Conservation (phyloP, 2,329 filamentous ascomycete genomes). For the Sporothrix mexicana region DNA sequence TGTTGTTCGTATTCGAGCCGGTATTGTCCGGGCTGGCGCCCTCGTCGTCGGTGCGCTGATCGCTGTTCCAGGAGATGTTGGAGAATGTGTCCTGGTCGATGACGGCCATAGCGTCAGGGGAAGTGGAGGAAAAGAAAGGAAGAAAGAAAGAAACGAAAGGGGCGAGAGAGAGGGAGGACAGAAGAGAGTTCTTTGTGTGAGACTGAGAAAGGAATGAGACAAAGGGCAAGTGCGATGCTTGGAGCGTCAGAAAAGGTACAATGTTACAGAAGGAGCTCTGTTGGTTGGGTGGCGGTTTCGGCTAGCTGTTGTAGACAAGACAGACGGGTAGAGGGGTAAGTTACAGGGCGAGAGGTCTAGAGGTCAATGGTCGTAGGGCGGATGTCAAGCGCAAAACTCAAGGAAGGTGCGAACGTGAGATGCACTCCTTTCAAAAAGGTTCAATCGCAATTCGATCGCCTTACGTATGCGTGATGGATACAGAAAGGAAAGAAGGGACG, state of each 20-base stretch:
- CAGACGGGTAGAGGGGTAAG: constrained; percentile 21
- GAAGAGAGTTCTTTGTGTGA: background rate
- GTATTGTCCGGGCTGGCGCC: constrained; percentile 45
- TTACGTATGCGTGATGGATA: background rate
- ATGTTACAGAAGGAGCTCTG: constrained; percentile 8
- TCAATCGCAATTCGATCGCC: background rate
- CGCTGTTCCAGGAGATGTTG: constrained; percentile 77
- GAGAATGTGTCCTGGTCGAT: constrained; percentile 75
- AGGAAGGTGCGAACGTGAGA: constrained; percentile 16
- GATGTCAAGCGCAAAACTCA: background rate
- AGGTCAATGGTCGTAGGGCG: background rate
- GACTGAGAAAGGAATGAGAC: constrained; percentile 16
- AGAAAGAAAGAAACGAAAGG: constrained; percentile 28
- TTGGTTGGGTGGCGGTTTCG: constrained; percentile 26
- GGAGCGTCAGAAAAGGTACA: constrained; percentile 8
- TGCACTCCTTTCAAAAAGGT: background rate
- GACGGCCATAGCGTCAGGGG: constrained; percentile 49
- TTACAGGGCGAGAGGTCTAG: background rate
- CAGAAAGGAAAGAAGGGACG: no score
- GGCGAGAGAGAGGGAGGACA: background rate
- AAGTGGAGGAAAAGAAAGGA: background rate
- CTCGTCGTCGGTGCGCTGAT: constrained; percentile 53
- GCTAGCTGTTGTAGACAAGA: constrained; percentile 27
- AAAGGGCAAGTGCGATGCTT: background rate
- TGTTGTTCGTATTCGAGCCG: constrained; percentile 48